These are phyloP conservation scores for Blastobotrys arbuscula DNA, from an alignment of 1,139 yeast genomes.

Conservation along the genomic window DNA sequence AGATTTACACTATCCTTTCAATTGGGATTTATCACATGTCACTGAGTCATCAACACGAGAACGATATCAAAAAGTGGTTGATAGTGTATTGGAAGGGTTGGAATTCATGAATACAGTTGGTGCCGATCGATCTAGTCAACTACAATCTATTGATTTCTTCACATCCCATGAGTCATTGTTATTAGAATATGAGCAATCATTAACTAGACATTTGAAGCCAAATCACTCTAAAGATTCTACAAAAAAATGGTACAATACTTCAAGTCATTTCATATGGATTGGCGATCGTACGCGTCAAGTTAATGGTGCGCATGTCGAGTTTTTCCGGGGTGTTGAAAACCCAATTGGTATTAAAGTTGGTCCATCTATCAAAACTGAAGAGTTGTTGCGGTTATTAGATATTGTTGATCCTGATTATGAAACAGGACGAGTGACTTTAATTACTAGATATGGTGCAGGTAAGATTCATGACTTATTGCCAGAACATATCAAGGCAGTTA, in stretches of 20 bases:
- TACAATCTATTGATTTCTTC: conserved; percentile 36
- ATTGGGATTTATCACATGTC: conserved; percentile 42
- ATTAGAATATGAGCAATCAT: conserved; percentile 39
- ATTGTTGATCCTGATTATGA: conserved; percentile 38
- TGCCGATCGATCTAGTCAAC: conserved; percentile 31
- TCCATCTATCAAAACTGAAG: conserved; percentile 37
- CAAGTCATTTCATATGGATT: conserved; percentile 43
- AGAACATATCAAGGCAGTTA: conserved; percentile 38
- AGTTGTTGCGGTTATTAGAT: conserved; percentile 36
- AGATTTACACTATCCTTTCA: conserved; percentile 37
- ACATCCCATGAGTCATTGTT: conserved; percentile 41
- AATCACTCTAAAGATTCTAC: conserved; percentile 19
- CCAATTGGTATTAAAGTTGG: conserved; percentile 44
- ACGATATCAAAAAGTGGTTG: conserved; percentile 37
- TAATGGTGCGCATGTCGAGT: conserved; percentile 43
- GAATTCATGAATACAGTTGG: conserved; percentile 39
- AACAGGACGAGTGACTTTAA: conserved; percentile 40
- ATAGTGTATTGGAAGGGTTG: conserved; percentile 36
- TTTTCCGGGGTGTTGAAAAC: conserved; percentile 40
- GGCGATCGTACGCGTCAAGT: conserved; percentile 43
- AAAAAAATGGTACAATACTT: conserved; percentile 37
- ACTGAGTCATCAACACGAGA: conserved; percentile 33
- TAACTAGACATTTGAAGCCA: conserved; percentile 33
- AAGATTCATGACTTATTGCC: conserved; percentile 36
- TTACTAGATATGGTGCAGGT: conserved; percentile 40